Base-by-base conservation (phyloP, 768 basidiomycete species). In the Coprinellus micaceus region DNA sequence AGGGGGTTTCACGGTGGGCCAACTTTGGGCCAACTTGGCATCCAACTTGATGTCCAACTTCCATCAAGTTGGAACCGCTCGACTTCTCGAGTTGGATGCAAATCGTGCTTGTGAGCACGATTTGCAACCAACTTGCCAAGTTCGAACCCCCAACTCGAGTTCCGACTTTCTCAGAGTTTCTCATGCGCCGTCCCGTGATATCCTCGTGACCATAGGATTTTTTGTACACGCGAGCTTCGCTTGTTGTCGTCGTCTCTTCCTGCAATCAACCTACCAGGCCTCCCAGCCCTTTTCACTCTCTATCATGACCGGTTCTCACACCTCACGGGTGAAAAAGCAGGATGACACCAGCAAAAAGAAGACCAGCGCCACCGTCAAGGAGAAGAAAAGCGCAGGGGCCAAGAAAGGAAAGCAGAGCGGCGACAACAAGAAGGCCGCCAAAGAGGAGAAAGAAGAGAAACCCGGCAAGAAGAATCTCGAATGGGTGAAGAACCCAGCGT, bases 401-500 rank as follows among this genome's bases (percentile, higher is more conserved):
- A 17, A 37, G 36, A 9, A 37, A 37, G 36, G 36, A 9, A 9
- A 9, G 9, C 17, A 9, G 9, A 9, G 17, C 9, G 17, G 36
- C 36, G 17, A 17, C 36, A 37, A 37, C 9, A 37, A 37, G 36
- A 37, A 37, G 36, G 36, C 36, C 9, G 36, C 36, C 36, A 37
- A 37, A 17, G 36, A 9, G 36, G 17, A 9, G 17, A 2, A 53
- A 53, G 41, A 28, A 19, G 19, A 28, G n/a, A 40, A 49, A 30
- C 17, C 2, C 12, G 46, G 13, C 13, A 28, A 15, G 33, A 45
- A 59, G 36, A 60, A 58, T 24, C 57, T 64, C 41, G 41, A 60
- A 46, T 61, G 61, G 63, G 29, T 21, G 4, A 61, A 64, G 24
- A 60, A 61, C 29, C 49, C 48, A 6, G 15, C 53, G 40, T 64